A percentile compares a stretch with the other conserved stretches of the same genome.
phyloP scores from a whole-genome alignment of 2,329 filamentous ascomycete species.

The Gnomoniopsis sp. region DNA sequence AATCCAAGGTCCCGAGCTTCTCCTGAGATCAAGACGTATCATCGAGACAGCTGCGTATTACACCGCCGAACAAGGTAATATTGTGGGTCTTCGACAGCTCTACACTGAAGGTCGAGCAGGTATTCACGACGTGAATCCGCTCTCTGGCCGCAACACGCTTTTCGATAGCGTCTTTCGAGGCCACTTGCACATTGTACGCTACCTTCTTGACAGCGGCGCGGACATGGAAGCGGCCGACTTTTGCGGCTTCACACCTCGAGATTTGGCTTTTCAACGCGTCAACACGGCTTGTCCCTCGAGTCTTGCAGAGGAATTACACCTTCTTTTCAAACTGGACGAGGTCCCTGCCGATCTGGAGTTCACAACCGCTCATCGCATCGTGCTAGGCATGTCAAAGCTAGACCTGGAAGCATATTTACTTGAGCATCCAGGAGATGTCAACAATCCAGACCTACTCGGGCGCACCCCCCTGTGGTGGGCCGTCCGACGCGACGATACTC shows the following conservation, averaged over 20 bases:
- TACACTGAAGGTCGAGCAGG: background rate
- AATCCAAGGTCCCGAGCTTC: background rate
- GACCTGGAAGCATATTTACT: background rate
- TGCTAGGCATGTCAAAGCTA: background rate
- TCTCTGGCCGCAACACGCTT: background rate
- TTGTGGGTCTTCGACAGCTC: background rate
- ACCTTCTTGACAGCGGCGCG: background rate
- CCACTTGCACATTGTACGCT: background rate
- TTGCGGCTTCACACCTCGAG: background rate
- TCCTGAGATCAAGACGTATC: background rate
- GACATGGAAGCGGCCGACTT: constrained; percentile 1
- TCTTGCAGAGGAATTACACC: background rate
- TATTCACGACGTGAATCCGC: background rate
- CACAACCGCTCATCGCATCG: background rate
- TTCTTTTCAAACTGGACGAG: background rate
- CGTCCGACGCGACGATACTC: background rate
- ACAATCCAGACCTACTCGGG: background rate
- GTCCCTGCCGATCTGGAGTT: background rate
- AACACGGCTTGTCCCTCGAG: background rate
- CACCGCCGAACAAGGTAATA: background rate
- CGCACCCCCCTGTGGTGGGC: background rate
- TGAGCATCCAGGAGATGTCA: background rate
- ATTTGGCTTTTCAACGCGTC: background rate
- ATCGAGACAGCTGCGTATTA: constrained; percentile 1
- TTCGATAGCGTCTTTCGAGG: background rate